A percentile compares a stretch with the other conserved stretches of the same genome.
phyloP scores from a whole-genome alignment of 176 grass and related monocot genomes.

The Bonia amplexicaulis region DNA sequence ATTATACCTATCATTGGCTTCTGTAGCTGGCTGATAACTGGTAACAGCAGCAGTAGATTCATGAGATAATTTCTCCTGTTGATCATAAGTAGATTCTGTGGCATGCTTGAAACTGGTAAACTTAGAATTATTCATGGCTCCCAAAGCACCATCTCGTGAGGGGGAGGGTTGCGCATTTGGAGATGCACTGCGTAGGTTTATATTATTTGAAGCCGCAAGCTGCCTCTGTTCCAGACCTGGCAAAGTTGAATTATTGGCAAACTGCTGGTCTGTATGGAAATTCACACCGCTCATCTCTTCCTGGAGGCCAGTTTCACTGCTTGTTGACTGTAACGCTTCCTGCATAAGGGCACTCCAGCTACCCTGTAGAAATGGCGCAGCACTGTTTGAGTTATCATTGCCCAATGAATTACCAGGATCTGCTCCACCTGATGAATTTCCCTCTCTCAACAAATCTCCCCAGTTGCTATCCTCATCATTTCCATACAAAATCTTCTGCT shows the following conservation, averaged over 20 bases:
- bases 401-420: constrained; percentile 42
- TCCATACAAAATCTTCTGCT: constrained; percentile 92
- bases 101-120: constrained; percentile 55
- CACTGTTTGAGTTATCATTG: constrained; percentile 56
- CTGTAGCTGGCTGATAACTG: constrained; percentile 43
- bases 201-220: constrained; percentile 28
- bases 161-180: constrained; percentile 19
- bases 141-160: constrained; percentile 7
- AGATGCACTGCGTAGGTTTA: constrained; percentile 1
- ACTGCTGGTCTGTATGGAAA: constrained; percentile 49
- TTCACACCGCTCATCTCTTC: constrained; percentile 81
- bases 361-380: constrained; percentile 62
- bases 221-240: constrained; percentile 37
- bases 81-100: constrained; percentile 34
- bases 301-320: constrained; percentile 63
- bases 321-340: constrained; percentile 75
- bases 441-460: constrained; percentile 66
- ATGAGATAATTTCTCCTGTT: constrained; percentile 37
- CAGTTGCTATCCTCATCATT: constrained; percentile 73
- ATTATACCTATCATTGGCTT: constrained; percentile 45
- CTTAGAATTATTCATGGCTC: constrained; percentile 44
- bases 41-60: constrained; percentile 33
- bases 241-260: constrained; percentile 25
- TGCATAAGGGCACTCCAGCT: constrained; percentile 99
- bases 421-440: constrained; percentile 7